A percentile compares a stretch with the other conserved stretches of the same genome.
phyloP scores from a whole-genome alignment of 2,329 filamentous ascomycete species.

The Trichoderma atroviride region DNA sequence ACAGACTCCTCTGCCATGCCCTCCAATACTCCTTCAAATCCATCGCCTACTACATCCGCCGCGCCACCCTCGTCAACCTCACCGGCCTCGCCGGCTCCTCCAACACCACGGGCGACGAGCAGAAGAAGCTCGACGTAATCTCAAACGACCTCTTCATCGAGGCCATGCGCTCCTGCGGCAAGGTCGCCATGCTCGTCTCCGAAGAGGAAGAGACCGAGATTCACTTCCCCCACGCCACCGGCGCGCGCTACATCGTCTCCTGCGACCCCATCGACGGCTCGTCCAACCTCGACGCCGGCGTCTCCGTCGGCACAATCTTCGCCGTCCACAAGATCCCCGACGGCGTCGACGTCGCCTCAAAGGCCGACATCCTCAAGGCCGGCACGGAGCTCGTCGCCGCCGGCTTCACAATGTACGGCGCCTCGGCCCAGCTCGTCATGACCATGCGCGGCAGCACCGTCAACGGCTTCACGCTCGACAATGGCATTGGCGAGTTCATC shows the following conservation, averaged over 20 bases:
- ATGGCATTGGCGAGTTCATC: constrained; percentile 96
- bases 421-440: constrained; percentile 92
- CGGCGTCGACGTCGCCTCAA: constrained; percentile 69
- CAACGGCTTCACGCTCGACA: constrained; percentile 98
- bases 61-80: constrained; percentile 92
- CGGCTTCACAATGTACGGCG: constrained; percentile 99
- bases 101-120: constrained; percentile 95
- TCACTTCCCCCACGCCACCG: constrained; percentile 74
- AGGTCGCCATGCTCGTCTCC: constrained; percentile 90
- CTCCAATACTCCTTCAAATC: constrained; percentile 99
- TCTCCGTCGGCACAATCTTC: constrained; percentile 97
- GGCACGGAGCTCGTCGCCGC: constrained; percentile 90
- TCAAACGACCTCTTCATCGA: constrained; percentile 97
- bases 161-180: constrained; percentile 89
- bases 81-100: constrained; percentile 92
- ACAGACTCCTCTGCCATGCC: constrained; percentile 89
- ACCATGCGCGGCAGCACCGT: constrained; percentile 92
- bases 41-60: constrained; percentile 98
- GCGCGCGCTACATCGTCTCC: constrained; percentile 88
- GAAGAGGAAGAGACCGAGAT: constrained; percentile 96
- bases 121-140: constrained; percentile 99
- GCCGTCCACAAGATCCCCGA: constrained; percentile 88
- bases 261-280: constrained; percentile 98
- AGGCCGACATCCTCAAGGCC: constrained; percentile 85
- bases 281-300: constrained; percentile 95